Evolutionary conservation across 352 stramenopile species (phyloP).

Genomic region (Phytophthora pisi): DNA sequence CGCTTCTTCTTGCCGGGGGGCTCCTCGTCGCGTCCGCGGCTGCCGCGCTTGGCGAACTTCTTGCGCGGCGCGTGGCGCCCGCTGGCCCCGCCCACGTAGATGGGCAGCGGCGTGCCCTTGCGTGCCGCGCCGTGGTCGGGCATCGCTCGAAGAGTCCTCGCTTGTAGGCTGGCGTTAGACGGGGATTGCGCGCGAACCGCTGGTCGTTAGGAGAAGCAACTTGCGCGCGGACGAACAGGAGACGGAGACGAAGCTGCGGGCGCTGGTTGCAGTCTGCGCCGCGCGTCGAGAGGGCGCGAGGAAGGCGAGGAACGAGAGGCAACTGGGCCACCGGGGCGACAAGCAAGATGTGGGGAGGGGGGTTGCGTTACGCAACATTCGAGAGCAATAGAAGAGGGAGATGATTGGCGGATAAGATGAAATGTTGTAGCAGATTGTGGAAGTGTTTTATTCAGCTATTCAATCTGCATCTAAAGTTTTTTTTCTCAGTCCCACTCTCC

Average conservation of each 20-base stretch:
- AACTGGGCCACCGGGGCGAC: background rate
- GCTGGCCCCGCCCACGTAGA: conserved; percentile 35
- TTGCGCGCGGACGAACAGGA: conserved; percentile 7
- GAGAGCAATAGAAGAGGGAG: background rate
- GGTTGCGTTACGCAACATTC: background rate
- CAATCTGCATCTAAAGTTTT: conserved; percentile 2
- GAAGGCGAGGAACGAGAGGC: background rate
- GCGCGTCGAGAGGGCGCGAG: background rate
- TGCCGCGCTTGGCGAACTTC: conserved; percentile 43
- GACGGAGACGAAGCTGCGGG: background rate
- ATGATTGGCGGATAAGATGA: background rate
- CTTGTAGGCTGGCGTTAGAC: background rate
- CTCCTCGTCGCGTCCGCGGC: conserved; percentile 30
- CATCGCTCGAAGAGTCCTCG: conserved; percentile 20
- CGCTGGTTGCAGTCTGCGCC: background rate
- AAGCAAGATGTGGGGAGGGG: background rate
- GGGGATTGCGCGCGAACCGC: conserved; percentile 16
- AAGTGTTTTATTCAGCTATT: background rate
- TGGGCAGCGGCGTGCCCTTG: conserved; percentile 48
- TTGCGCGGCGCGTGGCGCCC: conserved; percentile 36
- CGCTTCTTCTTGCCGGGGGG: conserved; percentile 11
- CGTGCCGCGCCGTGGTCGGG: conserved; percentile 32
- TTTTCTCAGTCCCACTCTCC: background rate
- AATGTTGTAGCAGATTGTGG: background rate
- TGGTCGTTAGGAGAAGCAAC: background rate